These are phyloP conservation scores for Ustilago curta DNA, from an alignment of 1,284 basidiomycete species.

Conservation along the genomic window DNA sequence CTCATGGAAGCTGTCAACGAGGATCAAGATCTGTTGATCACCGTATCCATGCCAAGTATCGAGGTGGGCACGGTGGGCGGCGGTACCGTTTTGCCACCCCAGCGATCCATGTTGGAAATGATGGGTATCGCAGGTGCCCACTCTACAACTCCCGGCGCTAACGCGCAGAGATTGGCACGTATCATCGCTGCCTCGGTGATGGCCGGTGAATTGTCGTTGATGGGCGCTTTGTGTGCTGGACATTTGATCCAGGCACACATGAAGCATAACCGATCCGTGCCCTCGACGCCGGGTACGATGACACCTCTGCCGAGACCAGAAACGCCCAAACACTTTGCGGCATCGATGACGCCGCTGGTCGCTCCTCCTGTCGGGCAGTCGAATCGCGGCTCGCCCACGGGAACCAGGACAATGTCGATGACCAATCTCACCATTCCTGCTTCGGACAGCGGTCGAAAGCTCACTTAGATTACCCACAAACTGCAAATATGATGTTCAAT, in stretches of 20 bases:
- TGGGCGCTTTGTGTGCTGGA: conserved; percentile 66
- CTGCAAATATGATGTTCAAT: not conserved
- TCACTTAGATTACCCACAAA: conserved; percentile 1
- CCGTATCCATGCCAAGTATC: conserved; percentile 69
- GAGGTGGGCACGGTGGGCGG: conserved; percentile 85
- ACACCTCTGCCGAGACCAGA: conserved; percentile 60
- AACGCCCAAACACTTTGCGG: conserved; percentile 60
- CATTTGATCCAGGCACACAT: conserved; percentile 69
- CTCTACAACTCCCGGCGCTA: conserved; percentile 64
- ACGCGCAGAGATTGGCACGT: conserved; percentile 67
- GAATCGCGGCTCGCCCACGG: conserved; percentile 40
- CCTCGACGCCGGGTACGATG: conserved; percentile 63
- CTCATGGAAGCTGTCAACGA: conserved; percentile 95
- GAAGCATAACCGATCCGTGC: conserved; percentile 68
- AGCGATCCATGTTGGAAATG: conserved; percentile 67
- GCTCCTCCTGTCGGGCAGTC: conserved; percentile 53
- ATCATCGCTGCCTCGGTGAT: conserved; percentile 69
- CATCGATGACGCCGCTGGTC: conserved; percentile 61
- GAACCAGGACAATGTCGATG: conserved; percentile 38
- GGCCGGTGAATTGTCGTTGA: conserved; percentile 68
- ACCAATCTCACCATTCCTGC: conserved; percentile 43
- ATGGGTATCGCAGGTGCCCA: conserved; percentile 66
- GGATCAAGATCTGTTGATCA: conserved; percentile 83
- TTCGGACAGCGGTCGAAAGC: conserved; percentile 33
- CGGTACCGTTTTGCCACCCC: conserved; percentile 75